Conservation (phyloP, 1,284 basidiomycete genomes). For the Sanguinoderma infundibulare region DNA sequence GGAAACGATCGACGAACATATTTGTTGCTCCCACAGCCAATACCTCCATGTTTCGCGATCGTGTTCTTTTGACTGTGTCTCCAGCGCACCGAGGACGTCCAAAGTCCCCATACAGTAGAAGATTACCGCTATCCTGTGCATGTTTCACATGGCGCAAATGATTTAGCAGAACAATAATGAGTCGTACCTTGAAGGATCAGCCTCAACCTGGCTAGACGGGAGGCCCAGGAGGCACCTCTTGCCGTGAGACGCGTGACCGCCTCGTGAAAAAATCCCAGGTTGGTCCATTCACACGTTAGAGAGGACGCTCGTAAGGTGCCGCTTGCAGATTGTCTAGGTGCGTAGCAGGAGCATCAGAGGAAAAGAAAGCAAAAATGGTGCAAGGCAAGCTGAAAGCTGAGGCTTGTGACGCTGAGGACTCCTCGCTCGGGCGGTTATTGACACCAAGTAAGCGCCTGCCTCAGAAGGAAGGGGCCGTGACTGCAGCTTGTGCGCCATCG, state of each 20-base stretch:
- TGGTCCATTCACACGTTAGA: too few species aligned
- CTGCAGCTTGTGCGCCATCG: too few species aligned
- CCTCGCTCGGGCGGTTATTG: too few species aligned
- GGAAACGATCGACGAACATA: conserved; percentile 42
- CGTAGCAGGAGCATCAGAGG: too few species aligned
- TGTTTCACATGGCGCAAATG: not conserved
- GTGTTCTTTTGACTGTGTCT: conserved; percentile 47
- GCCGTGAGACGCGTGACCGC: conserved; percentile 31
- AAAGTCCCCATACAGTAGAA: conserved; percentile 86
- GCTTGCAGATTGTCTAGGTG: too few species aligned
- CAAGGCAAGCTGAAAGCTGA: too few species aligned
- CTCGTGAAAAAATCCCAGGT: conserved; percentile 11
- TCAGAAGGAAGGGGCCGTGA: too few species aligned
- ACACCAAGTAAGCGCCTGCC: too few species aligned
- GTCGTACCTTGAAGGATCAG: conserved; percentile 34
- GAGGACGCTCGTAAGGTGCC: too few species aligned
- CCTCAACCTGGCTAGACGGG: conserved; percentile 31
- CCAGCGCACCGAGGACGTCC: conserved; percentile 68
- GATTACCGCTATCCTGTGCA: conserved; percentile 71
- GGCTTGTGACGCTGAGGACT: too few species aligned
- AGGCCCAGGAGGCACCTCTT: conserved; percentile 34
- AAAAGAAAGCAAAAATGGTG: too few species aligned
- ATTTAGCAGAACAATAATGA: not conserved
- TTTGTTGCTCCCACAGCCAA: conserved; percentile 91
- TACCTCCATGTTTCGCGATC: conserved; percentile 71